Evolutionary conservation across 805 yeast species (phyloP), one percentile per base, ranked within the genome.

Genomic region (Danielia reshetovae): DNA sequence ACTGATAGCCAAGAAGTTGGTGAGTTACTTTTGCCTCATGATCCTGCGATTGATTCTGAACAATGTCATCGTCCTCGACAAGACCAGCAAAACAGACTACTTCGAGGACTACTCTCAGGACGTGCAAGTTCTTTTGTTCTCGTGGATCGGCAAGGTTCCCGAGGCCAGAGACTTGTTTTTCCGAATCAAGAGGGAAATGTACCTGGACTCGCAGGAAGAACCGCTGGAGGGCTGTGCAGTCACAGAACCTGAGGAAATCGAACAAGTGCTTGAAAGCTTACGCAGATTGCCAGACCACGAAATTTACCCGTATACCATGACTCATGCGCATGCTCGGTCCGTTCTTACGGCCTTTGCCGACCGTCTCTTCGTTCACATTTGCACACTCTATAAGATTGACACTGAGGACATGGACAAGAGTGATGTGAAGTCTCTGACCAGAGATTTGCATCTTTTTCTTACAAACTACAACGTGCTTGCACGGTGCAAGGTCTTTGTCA

Each of bases 81-180:
- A 67, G 28, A n/a, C n/a, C n/a, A 36, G 43, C 11, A 35, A 39
- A 6, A 49, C 43, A 3, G 64, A 60, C 30, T 57, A 52, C 18
- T 56, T 59, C 22, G 65, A 72, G 10, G 84, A 79, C 42, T 79
- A 76, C 49, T 60, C 69, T 7, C 68, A 75, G 35, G 86, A 79
- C 44, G 52, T 82, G 15, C 82, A 79, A 45, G 69, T 76, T 7
- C 59, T 82, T 23, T 57, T 82, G 31, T 67, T 82, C 42, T 74
- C 72, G 36, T 81, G 86, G 85, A 73, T 81, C 23, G 80, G 82
- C 4, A 62, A 54, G 38, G 36, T 78, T 0, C 79, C 82, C 0
- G 85, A 77, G 34, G 87, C 88, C 0, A 66, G 79, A 41, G 72
- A 69, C 27, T 48, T 82, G 4, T 81, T 74, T 45, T 77, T 76